Conservation (phyloP, 2,329 filamentous ascomycete genomes). For the Fusarium xylarioides region DNA sequence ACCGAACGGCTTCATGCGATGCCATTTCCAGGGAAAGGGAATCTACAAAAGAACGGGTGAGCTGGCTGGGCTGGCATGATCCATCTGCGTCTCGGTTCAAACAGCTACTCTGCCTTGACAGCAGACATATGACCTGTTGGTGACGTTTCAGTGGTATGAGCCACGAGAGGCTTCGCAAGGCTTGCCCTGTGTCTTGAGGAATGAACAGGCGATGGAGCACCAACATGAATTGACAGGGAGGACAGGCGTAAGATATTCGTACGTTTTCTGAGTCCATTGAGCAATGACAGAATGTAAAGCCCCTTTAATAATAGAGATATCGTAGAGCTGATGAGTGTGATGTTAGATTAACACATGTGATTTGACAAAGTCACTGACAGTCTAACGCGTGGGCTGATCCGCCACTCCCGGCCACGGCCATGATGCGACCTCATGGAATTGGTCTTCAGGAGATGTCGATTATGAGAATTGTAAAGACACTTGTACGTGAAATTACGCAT, state of each 20-base stretch:
- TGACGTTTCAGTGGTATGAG: constrained; percentile 41
- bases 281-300: neutral
- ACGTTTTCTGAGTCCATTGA: constrained; percentile 28
- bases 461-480: neutral
- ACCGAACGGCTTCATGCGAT: neutral
- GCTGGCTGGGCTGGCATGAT: constrained; percentile 2
- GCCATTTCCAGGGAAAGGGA: neutral
- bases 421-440: constrained; percentile 29
- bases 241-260: constrained; percentile 17
- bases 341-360: constrained; percentile 20
- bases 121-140: constrained; percentile 37
- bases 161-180: constrained; percentile 28
- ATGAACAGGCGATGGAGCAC: constrained; percentile 24
- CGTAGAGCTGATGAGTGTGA: constrained; percentile 5
- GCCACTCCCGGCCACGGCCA: constrained; percentile 17
- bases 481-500: constrained; percentile 11
- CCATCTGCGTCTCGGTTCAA: neutral
- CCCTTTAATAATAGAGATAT: neutral
- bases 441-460: neutral
- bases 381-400: constrained; percentile 32
- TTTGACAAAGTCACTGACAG: constrained; percentile 5
- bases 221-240: constrained; percentile 14
- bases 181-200: constrained; percentile 17
- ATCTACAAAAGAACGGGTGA: constrained; percentile 9
- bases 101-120: neutral